These are phyloP conservation scores for Crucihimalaya himalaica DNA, from an alignment of 345 rosid genomes.

Conservation along the genomic window DNA sequence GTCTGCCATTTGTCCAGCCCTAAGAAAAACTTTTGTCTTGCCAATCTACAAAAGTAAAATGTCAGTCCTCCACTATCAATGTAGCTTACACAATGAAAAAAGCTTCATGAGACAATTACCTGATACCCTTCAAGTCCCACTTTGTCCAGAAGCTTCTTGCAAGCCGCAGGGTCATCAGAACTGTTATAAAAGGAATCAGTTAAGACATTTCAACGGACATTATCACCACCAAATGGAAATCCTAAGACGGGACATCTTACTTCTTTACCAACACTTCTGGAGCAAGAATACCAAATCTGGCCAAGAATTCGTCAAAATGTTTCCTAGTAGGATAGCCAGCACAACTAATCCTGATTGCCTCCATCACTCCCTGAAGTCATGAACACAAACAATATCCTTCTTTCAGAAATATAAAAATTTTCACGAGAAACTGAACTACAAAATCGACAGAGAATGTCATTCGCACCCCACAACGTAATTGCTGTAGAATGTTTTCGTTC, in stretches of 20 bases:
- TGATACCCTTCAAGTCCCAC: constrained; percentile 88
- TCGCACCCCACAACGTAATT: constrained; percentile 97
- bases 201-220: neutral
- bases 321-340: constrained; percentile 98
- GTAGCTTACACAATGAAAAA: constrained; percentile 18
- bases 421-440: constrained; percentile 7
- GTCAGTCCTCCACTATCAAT: constrained; percentile 3
- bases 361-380: constrained; percentile 90
- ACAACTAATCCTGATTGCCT: constrained; percentile 98
- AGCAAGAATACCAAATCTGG: constrained; percentile 89
- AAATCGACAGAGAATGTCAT: constrained; percentile 19
- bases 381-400: constrained; percentile 7
- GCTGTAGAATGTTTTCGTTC: constrained; percentile 83
- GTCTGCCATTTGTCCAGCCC: constrained; percentile 50
- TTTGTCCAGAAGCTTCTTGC: constrained; percentile 85
- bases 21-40: constrained; percentile 42
- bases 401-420: neutral
- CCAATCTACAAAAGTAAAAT: constrained; percentile 39
- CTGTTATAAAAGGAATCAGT: constrained; percentile 46
- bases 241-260: constrained; percentile 43
- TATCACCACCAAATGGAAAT: constrained; percentile 6
- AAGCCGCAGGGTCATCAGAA: constrained; percentile 84
- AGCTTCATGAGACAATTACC: constrained; percentile 50
- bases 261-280: constrained; percentile 82
- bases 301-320: constrained; percentile 83